Conservation (phyloP, 148 eudicot genomes). For the Agrostemma githago region DNA sequence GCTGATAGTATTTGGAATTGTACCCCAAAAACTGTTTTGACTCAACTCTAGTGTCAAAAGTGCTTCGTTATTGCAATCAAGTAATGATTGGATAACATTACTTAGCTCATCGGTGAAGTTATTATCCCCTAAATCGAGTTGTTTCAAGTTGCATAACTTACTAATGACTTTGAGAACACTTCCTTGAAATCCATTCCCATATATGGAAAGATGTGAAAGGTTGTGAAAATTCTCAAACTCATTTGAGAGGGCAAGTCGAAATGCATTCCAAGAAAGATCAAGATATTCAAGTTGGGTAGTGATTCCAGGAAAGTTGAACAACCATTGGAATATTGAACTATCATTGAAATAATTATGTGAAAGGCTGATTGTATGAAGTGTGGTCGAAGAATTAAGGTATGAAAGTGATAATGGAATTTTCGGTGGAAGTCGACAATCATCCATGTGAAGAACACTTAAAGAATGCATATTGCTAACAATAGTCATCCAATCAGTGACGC, state of each 20-base stretch:
- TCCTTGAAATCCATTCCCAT: not conserved
- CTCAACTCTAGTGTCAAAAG: slow-evolving; percentile 11
- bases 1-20: slow-evolving; percentile 21
- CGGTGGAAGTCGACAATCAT: not conserved
- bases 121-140: no score
- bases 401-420: not conserved
- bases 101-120: no score
- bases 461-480: not conserved
- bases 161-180: no score
- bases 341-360: not conserved
- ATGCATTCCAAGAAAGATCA: not conserved
- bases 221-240: slow-evolving; percentile 2
- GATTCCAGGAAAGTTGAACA: slow-evolving; percentile 9
- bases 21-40: slow-evolving; percentile 14
- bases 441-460: not conserved
- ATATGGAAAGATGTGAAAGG: slow-evolving; percentile 1
- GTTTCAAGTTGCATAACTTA: no score
- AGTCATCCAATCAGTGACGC: slow-evolving; percentile 1
- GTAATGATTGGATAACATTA: not conserved
- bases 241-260: not conserved
- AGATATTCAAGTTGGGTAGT: slow-evolving; percentile 14
- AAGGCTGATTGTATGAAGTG: slow-evolving; percentile 2
- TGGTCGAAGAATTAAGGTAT: not conserved
- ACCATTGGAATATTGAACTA: slow-evolving; percentile 6
- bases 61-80: not conserved